These are phyloP conservation scores for Ogataea kodamae DNA, from an alignment of 805 yeast genomes.

Conservation along the genomic window DNA sequence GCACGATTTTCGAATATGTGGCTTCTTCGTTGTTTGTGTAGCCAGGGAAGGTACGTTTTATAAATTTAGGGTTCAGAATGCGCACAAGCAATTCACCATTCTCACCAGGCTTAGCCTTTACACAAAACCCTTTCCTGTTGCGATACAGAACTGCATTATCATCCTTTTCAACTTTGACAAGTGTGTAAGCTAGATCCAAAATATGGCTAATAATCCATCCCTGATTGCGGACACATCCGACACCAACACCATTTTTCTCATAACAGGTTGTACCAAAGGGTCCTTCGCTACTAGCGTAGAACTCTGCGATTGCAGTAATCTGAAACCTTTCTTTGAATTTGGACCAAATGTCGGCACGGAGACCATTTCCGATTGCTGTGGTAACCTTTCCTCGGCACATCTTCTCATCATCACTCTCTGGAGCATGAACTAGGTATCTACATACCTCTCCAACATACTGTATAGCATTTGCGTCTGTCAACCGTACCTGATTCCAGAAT, in stretches of 20 bases:
- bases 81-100: slow-evolving; percentile 88
- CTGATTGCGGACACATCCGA: slow-evolving; percentile 82
- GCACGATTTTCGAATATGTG: slow-evolving; percentile 68
- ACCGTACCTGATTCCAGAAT: slow-evolving; percentile 85
- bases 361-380: slow-evolving; percentile 87
- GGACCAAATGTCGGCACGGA: slow-evolving; percentile 84
- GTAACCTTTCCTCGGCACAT: slow-evolving; percentile 36
- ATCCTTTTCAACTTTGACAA: slow-evolving; percentile 76
- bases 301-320: slow-evolving; percentile 77
- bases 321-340: slow-evolving; percentile 74
- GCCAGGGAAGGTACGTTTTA: slow-evolving; percentile 84
- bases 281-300: slow-evolving; percentile 90
- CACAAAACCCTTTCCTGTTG: slow-evolving; percentile 61
- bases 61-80: slow-evolving; percentile 55
- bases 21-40: slow-evolving; percentile 78
- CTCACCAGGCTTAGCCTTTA: slow-evolving; percentile 50
- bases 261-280: slow-evolving; percentile 83
- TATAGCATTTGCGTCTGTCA: slow-evolving; percentile 69
- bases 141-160: slow-evolving; percentile 72
- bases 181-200: slow-evolving; percentile 50
- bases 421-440: slow-evolving; percentile 68
- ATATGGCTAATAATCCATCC: slow-evolving; percentile 69
- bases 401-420: slow-evolving; percentile 31
- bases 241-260: slow-evolving; percentile 58
- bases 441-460: slow-evolving; percentile 97